Base-by-base conservation (phyloP, 208 protist species). In the Leishmania major region DNA sequence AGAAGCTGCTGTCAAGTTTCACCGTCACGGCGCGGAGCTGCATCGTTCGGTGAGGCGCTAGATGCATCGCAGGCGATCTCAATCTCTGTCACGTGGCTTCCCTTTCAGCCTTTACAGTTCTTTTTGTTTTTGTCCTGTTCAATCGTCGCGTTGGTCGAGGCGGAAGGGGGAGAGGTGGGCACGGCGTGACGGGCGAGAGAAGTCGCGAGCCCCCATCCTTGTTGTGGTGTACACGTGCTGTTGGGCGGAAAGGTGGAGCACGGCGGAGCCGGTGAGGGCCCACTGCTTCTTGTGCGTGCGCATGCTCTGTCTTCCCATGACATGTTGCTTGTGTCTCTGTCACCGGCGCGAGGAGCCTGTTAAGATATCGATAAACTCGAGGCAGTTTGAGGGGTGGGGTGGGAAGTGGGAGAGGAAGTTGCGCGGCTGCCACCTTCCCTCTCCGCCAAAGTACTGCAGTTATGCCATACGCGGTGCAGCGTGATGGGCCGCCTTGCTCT, bases 1-100 rank as follows among this genome's bases (percentile, higher is more conserved):
- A 90, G 73, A 86, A 71, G 17, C 71, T 92, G 35, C 88, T 96
- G 55, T 88, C 86, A 64, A 86, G 90, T 28, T 96, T 96, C 76
- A 93, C 90, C 17, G 91, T 86, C 47, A 94, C 92, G 5, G 77
- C 89, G 25, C 87, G 89, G 5, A 96, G 92, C 83, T 90, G 86
- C 78, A 92, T 93, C 73, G 80, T 94, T 17, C 87, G 74, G 49
- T 85, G 67, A 81, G 13, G 62, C 11, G 6, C 31, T 25, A 25
- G 73, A 31, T 60, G n/a, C 28, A 37, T 53, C 28, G 43, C 45
- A 3, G 69, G 69, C 8, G 25, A 10, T 53, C 45, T 74, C 47
- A 3, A 31, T 6, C 47, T 19, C n/a, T 28, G 28, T 40, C n/a
- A 15, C 51, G 4, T 25, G 3, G 22, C 43, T 31, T 25, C 40